phyloP scores from a whole-genome alignment of 768 basidiomycete genomes.

The Trametes elegans region DNA sequence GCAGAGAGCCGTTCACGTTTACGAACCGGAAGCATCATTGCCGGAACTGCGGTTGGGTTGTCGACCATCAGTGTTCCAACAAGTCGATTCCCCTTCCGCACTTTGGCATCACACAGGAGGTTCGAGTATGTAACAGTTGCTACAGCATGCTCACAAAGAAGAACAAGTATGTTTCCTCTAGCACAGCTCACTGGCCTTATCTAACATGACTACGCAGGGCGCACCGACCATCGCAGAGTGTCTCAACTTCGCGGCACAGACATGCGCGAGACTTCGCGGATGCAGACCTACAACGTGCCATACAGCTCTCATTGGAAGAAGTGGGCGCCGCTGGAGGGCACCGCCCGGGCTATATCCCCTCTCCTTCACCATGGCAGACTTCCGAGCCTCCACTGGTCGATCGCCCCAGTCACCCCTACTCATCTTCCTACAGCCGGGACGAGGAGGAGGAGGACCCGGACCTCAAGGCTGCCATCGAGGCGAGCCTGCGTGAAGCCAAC shows the following conservation, averaged over 20 bases:
- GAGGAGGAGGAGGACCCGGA: conserved; percentile 91
- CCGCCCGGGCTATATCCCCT: conserved; percentile 68
- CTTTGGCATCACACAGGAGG: conserved; percentile 89
- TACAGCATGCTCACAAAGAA: conserved; percentile 72
- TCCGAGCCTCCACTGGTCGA: conserved; percentile 70
- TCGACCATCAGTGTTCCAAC: conserved; percentile 90
- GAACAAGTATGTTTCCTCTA: conserved; percentile 51
- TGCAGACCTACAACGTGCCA: conserved; percentile 89
- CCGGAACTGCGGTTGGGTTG: conserved; percentile 95
- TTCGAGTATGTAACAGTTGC: conserved; percentile 92
- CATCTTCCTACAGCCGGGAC: conserved; percentile 19
- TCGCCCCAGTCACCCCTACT: conserved; percentile 47
- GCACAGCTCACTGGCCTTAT: no score
- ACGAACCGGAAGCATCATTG: conserved; percentile 99
- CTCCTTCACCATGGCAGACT: conserved; percentile 60
- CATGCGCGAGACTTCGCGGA: conserved; percentile 67
- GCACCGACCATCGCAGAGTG: conserved; percentile 55
- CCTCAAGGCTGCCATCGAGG: conserved; percentile 90
- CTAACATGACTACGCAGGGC: conserved; percentile 31
- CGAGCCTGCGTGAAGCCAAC: conserved; percentile 82
- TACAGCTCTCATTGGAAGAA: conserved; percentile 87
- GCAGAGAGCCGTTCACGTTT: conserved; percentile 86
- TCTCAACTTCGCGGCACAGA: conserved; percentile 52
- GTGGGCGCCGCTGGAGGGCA: conserved; percentile 47
- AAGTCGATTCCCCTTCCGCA: conserved; percentile 84